Evolutionary conservation across 805 yeast species (phyloP).

Genomic region (Candida insectorum): DNA sequence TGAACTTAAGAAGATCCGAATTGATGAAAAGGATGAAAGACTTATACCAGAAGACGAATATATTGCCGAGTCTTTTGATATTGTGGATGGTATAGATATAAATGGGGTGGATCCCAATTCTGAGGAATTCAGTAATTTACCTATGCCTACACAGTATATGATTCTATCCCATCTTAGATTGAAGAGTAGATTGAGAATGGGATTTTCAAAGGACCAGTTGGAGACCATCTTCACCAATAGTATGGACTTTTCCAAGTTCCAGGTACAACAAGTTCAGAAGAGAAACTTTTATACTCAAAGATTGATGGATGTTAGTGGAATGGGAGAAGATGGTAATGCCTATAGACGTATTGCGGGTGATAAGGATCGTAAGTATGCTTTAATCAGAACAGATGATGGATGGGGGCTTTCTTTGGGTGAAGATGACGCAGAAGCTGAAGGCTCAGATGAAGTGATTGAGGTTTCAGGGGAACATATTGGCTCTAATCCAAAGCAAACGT

Average conservation of each 20-base stretch:
- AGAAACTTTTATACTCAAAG: conserved; percentile 87
- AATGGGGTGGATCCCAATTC: conserved; percentile 83
- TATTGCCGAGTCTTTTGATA: conserved; percentile 49
- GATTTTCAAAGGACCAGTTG: conserved; percentile 86
- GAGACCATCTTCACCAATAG: conserved; percentile 78
- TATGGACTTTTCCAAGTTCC: conserved; percentile 89
- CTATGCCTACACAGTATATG: conserved; percentile 84
- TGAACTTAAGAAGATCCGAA: conserved; percentile 51
- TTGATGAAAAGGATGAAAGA: conserved; percentile 62
- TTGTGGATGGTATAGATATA: conserved; percentile 65
- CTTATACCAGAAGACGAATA: conserved; percentile 72
- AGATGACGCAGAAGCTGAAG: conserved; percentile 11
- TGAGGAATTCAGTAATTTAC: conserved; percentile 68
- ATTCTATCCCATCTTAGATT: conserved; percentile 77
- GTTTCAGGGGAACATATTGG: neutral
- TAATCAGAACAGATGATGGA: conserved; percentile 76
- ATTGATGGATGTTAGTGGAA: conserved; percentile 78
- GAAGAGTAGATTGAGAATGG: conserved; percentile 90
- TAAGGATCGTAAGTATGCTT: conserved; percentile 67
- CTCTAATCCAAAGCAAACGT: neutral
- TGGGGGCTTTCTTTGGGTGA: conserved; percentile 69
- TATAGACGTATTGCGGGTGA: conserved; percentile 78
- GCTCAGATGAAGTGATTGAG: neutral
- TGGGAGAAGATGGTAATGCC: conserved; percentile 54
- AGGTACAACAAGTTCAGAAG: conserved; percentile 87